phyloP scores from a whole-genome alignment of 1,284 basidiomycete genomes.

The Cutaneotrichosporon sp. region DNA sequence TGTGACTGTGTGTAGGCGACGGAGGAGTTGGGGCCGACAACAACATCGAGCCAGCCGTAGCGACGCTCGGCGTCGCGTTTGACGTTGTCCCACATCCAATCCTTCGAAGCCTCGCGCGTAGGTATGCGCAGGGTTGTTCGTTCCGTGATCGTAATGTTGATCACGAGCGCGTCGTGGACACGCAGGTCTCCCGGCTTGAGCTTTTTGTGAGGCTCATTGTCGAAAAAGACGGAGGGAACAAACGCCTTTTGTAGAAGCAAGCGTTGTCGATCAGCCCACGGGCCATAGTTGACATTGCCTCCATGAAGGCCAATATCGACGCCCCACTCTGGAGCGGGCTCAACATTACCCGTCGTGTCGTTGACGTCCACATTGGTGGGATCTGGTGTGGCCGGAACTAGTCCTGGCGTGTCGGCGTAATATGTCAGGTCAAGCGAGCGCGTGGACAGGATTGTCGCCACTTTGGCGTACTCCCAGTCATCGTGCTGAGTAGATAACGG shows the following conservation, averaged over 20 bases:
- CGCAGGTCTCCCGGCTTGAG: constrained; percentile 71
- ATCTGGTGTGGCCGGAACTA: constrained; percentile 39
- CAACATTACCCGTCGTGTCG: constrained; percentile 78
- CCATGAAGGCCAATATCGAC: constrained; percentile 72
- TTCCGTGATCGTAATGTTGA: constrained; percentile 73
- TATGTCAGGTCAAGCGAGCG: constrained; percentile 70
- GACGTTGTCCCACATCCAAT: constrained; percentile 34
- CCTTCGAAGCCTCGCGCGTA: constrained; percentile 64
- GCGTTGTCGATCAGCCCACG: constrained; percentile 88
- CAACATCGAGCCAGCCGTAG: constrained; percentile 63
- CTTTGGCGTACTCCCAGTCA: constrained; percentile 72
- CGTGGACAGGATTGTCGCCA: constrained; percentile 73
- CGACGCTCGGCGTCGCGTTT: constrained; percentile 53
- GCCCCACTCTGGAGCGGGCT: constrained; percentile 84
- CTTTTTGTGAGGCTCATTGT: constrained; percentile 55
- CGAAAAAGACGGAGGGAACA: constrained; percentile 70
- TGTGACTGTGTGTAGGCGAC: constrained; percentile 77
- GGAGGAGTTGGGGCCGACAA: constrained; percentile 71
- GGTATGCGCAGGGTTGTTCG: constrained; percentile 72
- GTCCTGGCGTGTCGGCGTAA: constrained; percentile 62
- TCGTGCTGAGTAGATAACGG: constrained; percentile 22
- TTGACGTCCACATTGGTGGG: constrained; percentile 49
- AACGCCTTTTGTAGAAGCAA: constrained; percentile 71
- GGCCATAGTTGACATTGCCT: constrained; percentile 75
- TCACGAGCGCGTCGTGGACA: constrained; percentile 68